These are phyloP conservation scores for Pythium aphanidermatum DNA, from an alignment of 352 stramenopile species.

Conservation along the genomic window DNA sequence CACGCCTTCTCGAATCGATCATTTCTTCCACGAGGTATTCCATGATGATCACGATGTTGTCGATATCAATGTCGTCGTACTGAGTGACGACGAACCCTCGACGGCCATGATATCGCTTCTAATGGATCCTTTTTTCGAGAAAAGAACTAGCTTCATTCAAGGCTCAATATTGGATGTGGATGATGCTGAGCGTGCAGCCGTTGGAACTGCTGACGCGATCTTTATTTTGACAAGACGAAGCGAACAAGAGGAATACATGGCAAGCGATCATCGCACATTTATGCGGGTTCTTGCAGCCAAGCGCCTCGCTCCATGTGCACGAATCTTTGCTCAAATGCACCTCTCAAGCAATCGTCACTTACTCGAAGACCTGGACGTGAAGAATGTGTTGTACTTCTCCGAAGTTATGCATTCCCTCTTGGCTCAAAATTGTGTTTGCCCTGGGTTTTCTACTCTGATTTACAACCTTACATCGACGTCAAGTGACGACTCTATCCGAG, in stretches of 20 bases:
- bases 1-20: slow-evolving; percentile 69
- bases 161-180: slow-evolving; percentile 76
- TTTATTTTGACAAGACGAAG: slow-evolving; percentile 71
- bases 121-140: slow-evolving; percentile 81
- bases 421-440: slow-evolving; percentile 82
- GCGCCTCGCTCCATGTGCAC: slow-evolving; percentile 41
- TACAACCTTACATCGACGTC: slow-evolving; percentile 84
- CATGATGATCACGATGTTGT: slow-evolving; percentile 83
- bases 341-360: slow-evolving; percentile 68
- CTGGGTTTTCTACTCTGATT: slow-evolving; percentile 83
- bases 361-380: slow-evolving; percentile 66
- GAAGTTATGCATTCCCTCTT: slow-evolving; percentile 76
- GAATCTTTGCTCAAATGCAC: slow-evolving; percentile 75
- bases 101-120: slow-evolving; percentile 70
- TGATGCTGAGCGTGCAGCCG: slow-evolving; percentile 65
- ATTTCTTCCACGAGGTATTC: slow-evolving; percentile 86
- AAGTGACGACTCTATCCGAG: slow-evolving; percentile 43
- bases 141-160: slow-evolving; percentile 77
- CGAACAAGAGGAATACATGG: slow-evolving; percentile 57
- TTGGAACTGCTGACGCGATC: slow-evolving; percentile 55
- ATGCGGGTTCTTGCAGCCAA: slow-evolving; percentile 76
- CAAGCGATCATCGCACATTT: slow-evolving; percentile 72
- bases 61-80: slow-evolving; percentile 69
- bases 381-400: slow-evolving; percentile 75
- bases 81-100: slow-evolving; percentile 70